Conservation (phyloP, 176 grass and related monocot species). For the Rhynchospora breviuscula region DNA sequence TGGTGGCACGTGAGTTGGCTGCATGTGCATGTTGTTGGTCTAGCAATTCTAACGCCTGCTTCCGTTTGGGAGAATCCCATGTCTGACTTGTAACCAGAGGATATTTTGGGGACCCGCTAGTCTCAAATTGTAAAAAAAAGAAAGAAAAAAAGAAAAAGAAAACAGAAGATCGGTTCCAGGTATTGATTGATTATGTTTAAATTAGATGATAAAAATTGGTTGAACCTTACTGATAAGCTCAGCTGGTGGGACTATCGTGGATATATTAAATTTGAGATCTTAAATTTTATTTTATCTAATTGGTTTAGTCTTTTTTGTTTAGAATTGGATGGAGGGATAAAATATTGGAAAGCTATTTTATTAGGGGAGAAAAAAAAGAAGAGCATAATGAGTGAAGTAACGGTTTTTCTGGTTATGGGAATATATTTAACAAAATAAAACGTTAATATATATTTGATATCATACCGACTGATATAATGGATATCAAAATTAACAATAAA, state of each 20-base stretch:
- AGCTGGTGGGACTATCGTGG: no score
- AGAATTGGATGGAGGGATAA: not conserved
- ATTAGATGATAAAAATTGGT: not conserved
- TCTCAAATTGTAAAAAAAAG: not conserved
- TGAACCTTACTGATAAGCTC: no score
- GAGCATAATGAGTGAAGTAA: no score
- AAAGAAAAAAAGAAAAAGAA: not conserved
- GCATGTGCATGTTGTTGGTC: slow-evolving; percentile 9
- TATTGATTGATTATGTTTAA: not conserved
- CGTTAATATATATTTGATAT: no score
- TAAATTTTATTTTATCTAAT: no score
- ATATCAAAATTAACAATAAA: no score
- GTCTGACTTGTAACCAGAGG: not conserved
- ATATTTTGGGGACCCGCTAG: not conserved
- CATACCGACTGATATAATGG: no score
- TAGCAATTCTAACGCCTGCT: slow-evolving; percentile 19
- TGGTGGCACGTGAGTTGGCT: slow-evolving; percentile 2
- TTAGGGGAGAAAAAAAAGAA: no score
- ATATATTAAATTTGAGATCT: no score
- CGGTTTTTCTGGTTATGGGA: no score
- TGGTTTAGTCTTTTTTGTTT: not conserved
- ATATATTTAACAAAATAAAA: no score
- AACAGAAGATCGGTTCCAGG: not conserved
- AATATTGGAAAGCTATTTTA: not conserved
- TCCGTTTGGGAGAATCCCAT: not conserved